Base-by-base conservation (phyloP, 371 early-diverging fungal genomes). In the Mucor velutinosus region DNA sequence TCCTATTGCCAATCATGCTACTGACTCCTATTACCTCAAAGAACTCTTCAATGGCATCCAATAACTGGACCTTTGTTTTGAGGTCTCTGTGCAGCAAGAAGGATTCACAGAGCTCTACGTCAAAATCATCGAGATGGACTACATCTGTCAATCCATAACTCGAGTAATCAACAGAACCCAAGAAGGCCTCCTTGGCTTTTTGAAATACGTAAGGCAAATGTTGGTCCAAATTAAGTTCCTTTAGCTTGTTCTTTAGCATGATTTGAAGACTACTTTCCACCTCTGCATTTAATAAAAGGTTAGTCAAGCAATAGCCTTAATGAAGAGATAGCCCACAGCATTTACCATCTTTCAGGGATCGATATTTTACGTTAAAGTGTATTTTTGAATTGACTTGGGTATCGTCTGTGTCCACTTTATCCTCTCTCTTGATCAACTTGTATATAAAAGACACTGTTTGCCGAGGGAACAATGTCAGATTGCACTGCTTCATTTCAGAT, bases 401-500 rank as follows among this genome's bases (percentile, higher is more conserved):
- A 58, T 68, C 74, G 21, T 67, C 56, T 55, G 57, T 39, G 1
- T 65, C 56, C 32, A 29, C 37, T 43, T 53, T 45, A 56, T 70
- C 72, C 45, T 66, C 64, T 59, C 79, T 77, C 47, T 85, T 85
- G 6, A 85, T 73, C n/a, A 89, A 68, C 65, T 85, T 89, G 60
- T 88, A 89, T 21, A 89, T 81, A 76, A 88, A 89, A 4, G 85
- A 83, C 0, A 88, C 82, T 0, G 80, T 78, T 64, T 88, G 89
- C 43, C 81, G 78, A n/a, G 87, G 88, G 65, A 89, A 88, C 4
- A 89, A 55, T 6, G 83, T 89, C 87, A 86, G 70, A 70, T 86
- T 81, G 60, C 87, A 86, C 21, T 81, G 60, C 12, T 77, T 70
- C 32, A 74, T 66, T 25, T 71, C 60, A 7, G 81, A 73, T 65